Base-by-base conservation (phyloP, 1,284 basidiomycete species). In the Apiotrichum gamsii region DNA sequence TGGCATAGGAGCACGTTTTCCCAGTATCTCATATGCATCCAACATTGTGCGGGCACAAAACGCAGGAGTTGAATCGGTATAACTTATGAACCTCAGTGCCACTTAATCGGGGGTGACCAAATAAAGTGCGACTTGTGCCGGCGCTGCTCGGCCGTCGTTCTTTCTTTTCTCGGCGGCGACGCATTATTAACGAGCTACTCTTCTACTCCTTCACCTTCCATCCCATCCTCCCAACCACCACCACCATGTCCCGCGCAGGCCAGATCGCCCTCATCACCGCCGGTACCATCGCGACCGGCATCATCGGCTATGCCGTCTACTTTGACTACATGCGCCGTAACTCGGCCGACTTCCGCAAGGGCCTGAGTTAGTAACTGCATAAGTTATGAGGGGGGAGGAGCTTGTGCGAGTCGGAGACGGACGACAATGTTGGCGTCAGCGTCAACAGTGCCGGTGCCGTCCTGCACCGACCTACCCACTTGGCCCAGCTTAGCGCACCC, bases 261-360 rank as follows among this genome's bases (percentile, higher is more conserved):
- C 59, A 77, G 69, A 80, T 86, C 53, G 77, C 84, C 64, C 80
- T 84, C 40, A 80, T 82, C 45, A 75, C 84, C 62, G 80, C 69
- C 36, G 70, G 67, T n/a, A 57, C 85, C 28, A 73, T 82, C 38
- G 64, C 77, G 30, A 77, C 81, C 21, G 81, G 82, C 41, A 64
- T 85, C 34, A 72, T 85, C 43, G 86, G 82, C 16, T 95, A 94
- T 70, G 87, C 84, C 30, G 77, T 82, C 49, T 97, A 93, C 75
- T 98, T 97, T 68, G 94, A 98, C 79, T 85, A 95, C 78, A 87
- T 82, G 75, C 83, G 94, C 48, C 81, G 90, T 62, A 90, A 86
- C 70, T 90, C 96, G 68, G 73, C 79, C 32, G 77, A 79, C 13
- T 98, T 98, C 80, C 83, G 94, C 71, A 90, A 83, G 75, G 82